Evolutionary conservation across 1,284 basidiomycete species (phyloP).

Genomic region (Tylopilus orsonianus): DNA sequence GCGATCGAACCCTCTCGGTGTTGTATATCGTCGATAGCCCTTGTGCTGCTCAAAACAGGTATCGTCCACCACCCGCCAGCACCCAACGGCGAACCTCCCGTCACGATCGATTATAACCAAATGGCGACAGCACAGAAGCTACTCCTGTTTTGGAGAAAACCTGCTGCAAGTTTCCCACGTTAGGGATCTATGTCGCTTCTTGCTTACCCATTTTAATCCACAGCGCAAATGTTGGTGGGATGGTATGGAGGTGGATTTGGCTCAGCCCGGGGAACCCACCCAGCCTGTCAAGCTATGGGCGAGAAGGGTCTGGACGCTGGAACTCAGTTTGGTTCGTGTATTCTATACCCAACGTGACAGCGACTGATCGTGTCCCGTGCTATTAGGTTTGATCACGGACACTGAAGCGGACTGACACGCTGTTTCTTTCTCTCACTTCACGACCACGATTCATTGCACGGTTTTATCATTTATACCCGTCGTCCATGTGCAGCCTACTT

Average conservation of each 20-base stretch:
- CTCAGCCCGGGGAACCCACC: conserved; percentile 51
- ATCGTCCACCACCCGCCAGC: conserved; percentile 70
- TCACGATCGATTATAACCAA: conserved; percentile 85
- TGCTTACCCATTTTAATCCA: conserved; percentile 6
- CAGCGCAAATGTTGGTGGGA: conserved; percentile 99
- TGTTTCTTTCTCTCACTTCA: conserved; percentile 16
- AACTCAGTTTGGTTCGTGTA: conserved; percentile 84
- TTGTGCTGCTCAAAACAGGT: conserved; percentile 96
- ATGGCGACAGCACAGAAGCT: conserved; percentile 98
- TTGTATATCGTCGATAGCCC: conserved; percentile 96
- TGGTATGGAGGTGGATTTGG: conserved; percentile 87
- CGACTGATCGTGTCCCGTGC: conserved; percentile 4
- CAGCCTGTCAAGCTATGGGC: conserved; percentile 89
- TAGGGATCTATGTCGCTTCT: neutral
- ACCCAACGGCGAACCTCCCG: conserved; percentile 57
- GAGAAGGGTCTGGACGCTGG: conserved; percentile 96
- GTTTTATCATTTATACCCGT: conserved; percentile 31
- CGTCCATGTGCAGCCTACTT: conserved; percentile 27
- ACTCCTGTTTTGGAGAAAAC: conserved; percentile 97
- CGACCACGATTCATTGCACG: conserved; percentile 19
- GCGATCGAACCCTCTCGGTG: conserved; percentile 94
- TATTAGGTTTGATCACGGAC: conserved; percentile 21
- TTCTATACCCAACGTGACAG: neutral
- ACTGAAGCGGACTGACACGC: conserved; percentile 5
- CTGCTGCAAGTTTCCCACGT: conserved; percentile 68